phyloP scores from a whole-genome alignment of 176 grass and related monocot genomes.

The Cenchrus purpureus region DNA sequence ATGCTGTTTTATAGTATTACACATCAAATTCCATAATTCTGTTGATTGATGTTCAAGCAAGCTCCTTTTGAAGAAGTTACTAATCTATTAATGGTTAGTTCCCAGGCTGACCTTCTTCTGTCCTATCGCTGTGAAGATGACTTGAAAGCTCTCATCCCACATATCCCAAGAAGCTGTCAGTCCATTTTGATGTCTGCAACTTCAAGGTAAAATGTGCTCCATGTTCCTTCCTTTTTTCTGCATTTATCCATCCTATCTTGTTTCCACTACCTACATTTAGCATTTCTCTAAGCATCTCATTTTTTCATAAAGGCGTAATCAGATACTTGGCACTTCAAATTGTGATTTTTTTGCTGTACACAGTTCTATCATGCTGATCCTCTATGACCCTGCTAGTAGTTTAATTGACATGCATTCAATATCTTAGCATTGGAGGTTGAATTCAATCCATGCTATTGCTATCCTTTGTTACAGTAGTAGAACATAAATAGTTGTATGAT shows the following conservation, averaged over 20 bases:
- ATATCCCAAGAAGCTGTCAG: slow-evolving; percentile 89
- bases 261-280: neutral
- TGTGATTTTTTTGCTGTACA: neutral
- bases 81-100: slow-evolving; percentile 51
- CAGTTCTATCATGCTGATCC: slow-evolving; percentile 7
- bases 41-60: slow-evolving; percentile 16
- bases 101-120: slow-evolving; percentile 91
- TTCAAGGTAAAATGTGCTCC: slow-evolving; percentile 67
- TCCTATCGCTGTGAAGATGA: slow-evolving; percentile 95
- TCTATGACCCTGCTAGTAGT: slow-evolving; percentile 12
- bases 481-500: slow-evolving; percentile 28
- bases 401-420: neutral
- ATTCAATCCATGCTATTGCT: neutral
- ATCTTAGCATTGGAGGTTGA: neutral
- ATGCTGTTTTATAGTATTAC: neutral
- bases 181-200: slow-evolving; percentile 98
- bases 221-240: slow-evolving; percentile 18
- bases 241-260: slow-evolving; percentile 1
- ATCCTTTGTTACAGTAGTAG: neutral
- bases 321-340: slow-evolving; percentile 1
- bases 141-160: slow-evolving; percentile 74
- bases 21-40: neutral
- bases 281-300: neutral
- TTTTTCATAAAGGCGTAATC: slow-evolving; percentile 10
- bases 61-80: slow-evolving; percentile 33